A percentile compares a stretch with the other conserved stretches of the same genome.
Evolutionary conservation across 768 basidiomycete species (phyloP).

Genomic region (Trametes punicea): DNA sequence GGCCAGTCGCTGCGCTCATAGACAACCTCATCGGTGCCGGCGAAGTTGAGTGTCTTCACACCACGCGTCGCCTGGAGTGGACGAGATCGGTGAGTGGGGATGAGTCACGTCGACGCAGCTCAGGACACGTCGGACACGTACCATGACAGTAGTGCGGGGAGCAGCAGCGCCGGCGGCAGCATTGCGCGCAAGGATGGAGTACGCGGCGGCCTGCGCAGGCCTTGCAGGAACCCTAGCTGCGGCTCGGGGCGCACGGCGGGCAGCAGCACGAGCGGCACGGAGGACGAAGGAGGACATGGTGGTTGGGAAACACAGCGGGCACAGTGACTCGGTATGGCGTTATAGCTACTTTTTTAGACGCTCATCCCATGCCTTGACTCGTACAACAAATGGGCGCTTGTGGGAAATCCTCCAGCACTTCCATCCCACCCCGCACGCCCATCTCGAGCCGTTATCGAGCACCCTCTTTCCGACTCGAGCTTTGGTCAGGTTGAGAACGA

Average conservation of each 20-base stretch:
- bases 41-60: slow-evolving; percentile 94
- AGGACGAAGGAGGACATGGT: slow-evolving; percentile 64
- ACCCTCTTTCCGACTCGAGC: too few relatives aligned
- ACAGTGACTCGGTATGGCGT: slow-evolving; percentile 4
- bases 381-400: slow-evolving; percentile 8
- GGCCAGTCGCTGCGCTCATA: slow-evolving; percentile 99
- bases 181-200: slow-evolving; percentile 55
- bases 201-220: slow-evolving; percentile 54
- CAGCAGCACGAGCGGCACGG: slow-evolving; percentile 65
- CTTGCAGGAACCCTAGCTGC: slow-evolving; percentile 38
- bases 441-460: too few relatives aligned
- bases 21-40: slow-evolving; percentile 88
- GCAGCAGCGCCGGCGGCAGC: slow-evolving; percentile 30
- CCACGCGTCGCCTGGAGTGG: slow-evolving; percentile 59
- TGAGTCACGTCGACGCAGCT: background rate
- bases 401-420: slow-evolving; percentile 4
- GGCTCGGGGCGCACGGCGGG: slow-evolving; percentile 61
- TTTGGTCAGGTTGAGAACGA: too few relatives aligned
- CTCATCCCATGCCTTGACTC: slow-evolving; percentile 13
- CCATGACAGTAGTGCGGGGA: slow-evolving; percentile 37
- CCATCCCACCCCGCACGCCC: too few relatives aligned
- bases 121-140: slow-evolving; percentile 24
- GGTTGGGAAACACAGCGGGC: slow-evolving; percentile 19
- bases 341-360: slow-evolving; percentile 16
- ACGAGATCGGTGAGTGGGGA: slow-evolving; percentile 4